Evolutionary conservation across 768 basidiomycete genomes (phyloP).

Genomic region (Daedaleopsis nitida): DNA sequence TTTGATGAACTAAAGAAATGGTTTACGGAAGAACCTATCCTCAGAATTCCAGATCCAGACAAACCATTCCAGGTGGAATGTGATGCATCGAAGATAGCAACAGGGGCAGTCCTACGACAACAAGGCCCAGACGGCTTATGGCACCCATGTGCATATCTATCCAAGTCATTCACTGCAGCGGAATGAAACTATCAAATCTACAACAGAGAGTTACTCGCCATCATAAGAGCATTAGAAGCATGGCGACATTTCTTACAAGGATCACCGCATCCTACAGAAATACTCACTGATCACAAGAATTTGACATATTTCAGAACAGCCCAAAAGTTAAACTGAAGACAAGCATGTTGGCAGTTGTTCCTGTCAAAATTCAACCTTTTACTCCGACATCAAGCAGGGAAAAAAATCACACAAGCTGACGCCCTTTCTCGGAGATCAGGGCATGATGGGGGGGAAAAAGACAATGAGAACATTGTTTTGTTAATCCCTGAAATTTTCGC

Average conservation of each 20-base stretch:
- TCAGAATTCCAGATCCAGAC: constrained; percentile 3
- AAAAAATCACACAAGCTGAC: not conserved
- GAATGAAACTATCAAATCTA: constrained; percentile 36
- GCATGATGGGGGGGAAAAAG: not conserved
- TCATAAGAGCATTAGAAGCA: constrained; percentile 30
- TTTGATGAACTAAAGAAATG: not conserved
- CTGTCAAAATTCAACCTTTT: constrained; percentile 21
- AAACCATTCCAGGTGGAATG: constrained; percentile 19
- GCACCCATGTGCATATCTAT: constrained; percentile 17
- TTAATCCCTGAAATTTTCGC: not conserved
- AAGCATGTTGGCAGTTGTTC: constrained; percentile 32
- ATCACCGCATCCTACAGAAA: constrained; percentile 9
- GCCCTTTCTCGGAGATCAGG: constrained; percentile 5
- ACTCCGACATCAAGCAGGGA: constrained; percentile 4
- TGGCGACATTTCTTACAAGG: constrained; percentile 31
- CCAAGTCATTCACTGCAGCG: constrained; percentile 14
- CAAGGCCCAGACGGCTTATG: constrained; percentile 9
- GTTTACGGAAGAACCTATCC: constrained; percentile 11
- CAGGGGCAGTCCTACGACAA: constrained; percentile 34
- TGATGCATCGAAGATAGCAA: constrained; percentile 28
- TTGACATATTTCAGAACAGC: constrained; percentile 28
- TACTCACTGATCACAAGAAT: constrained; percentile 35
- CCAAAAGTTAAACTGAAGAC: constrained; percentile 30
- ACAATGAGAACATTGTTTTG: not conserved
- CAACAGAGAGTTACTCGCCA: constrained; percentile 40